Percentiles rank a stretch among this genome's conserved stretches.
These are phyloP conservation scores for Leccinum disarticulatum DNA, from an alignment of 768 basidiomycete genomes.

Conservation along the genomic window DNA sequence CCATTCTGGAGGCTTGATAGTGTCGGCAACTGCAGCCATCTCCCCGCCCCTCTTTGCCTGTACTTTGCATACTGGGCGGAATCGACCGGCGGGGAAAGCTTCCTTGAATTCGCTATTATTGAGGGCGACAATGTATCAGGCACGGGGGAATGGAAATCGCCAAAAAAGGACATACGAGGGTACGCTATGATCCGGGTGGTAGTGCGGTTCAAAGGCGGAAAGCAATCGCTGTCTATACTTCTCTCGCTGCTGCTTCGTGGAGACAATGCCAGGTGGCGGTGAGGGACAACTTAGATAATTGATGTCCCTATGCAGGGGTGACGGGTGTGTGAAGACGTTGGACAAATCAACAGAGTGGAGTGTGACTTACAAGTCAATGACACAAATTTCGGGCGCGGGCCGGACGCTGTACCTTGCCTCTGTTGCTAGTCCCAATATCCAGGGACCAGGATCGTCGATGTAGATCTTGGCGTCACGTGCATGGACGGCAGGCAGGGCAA, in stretches of 20 bases:
- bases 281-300: constrained; percentile 83
- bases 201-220: constrained; percentile 79
- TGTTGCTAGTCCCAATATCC: constrained; percentile 89
- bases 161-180: constrained; percentile 49
- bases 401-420: constrained; percentile 80
- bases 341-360: constrained; percentile 1
- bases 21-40: constrained; percentile 81
- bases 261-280: constrained; percentile 74
- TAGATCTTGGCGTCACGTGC: constrained; percentile 90
- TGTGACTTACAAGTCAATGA: constrained; percentile 75
- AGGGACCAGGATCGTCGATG: constrained; percentile 95
- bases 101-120: constrained; percentile 82
- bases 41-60: constrained; percentile 81
- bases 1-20: constrained; percentile 89
- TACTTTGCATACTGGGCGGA: constrained; percentile 89
- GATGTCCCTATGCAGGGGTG: constrained; percentile 56
- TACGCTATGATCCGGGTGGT: constrained; percentile 85
- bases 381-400: constrained; percentile 76
- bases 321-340: constrained; percentile 1
- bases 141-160: background rate
- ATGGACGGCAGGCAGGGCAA: constrained; percentile 79
- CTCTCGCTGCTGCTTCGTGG: constrained; percentile 76
- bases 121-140: constrained; percentile 5
- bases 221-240: constrained; percentile 73
- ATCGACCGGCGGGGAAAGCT: constrained; percentile 89